A percentile compares a stretch with the other conserved stretches of the same genome.
These are phyloP conservation scores for Starmerella vaccinii DNA, from an alignment of 805 yeast species.

Conservation along the genomic window DNA sequence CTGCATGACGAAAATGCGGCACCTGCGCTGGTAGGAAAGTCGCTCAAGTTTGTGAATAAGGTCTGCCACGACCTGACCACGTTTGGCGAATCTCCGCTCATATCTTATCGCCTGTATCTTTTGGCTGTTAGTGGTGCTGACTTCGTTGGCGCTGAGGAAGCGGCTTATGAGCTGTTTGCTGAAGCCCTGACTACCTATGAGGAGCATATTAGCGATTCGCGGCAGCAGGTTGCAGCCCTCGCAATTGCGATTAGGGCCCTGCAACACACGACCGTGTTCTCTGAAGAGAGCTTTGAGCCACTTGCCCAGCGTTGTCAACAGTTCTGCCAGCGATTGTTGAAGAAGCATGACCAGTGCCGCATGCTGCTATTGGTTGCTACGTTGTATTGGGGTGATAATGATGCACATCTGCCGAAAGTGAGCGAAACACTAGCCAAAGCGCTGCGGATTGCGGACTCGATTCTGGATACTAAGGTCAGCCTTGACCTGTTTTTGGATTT, in stretches of 20 bases:
- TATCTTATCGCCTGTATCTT: slow-evolving; percentile 40
- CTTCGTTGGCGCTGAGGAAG: slow-evolving; percentile 57
- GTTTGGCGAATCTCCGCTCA: slow-evolving; percentile 27
- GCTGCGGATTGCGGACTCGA: slow-evolving; percentile 83
- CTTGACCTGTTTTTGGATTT: slow-evolving; percentile 83
- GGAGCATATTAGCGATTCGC: slow-evolving; percentile 45
- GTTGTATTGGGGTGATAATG: slow-evolving; percentile 45
- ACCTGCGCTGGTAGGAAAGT: slow-evolving; percentile 13
- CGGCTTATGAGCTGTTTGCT: slow-evolving; percentile 77
- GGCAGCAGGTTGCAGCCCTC: slow-evolving; percentile 45
- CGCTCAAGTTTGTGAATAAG: slow-evolving; percentile 67
- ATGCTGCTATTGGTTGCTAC: slow-evolving; percentile 82
- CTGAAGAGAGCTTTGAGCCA: slow-evolving; percentile 63
- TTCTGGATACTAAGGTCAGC: slow-evolving; percentile 67
- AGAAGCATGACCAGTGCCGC: slow-evolving; percentile 91
- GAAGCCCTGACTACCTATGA: slow-evolving; percentile 83
- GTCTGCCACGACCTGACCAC: slow-evolving; percentile 51
- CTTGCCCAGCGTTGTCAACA: slow-evolving; percentile 76
- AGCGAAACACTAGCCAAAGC: slow-evolving; percentile 86
- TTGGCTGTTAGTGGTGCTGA: slow-evolving; percentile 70
- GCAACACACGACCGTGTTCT: slow-evolving; percentile 43
- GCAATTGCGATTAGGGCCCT: slow-evolving; percentile 42
- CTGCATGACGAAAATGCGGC: slow-evolving; percentile 3
- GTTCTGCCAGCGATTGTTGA: slow-evolving; percentile 77
- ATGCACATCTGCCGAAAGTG: slow-evolving; percentile 43